Percentiles rank a stretch among this genome's conserved stretches.
Conservation (phyloP, 1,284 basidiomycete genomes). For the Omphalotus olearius region DNA sequence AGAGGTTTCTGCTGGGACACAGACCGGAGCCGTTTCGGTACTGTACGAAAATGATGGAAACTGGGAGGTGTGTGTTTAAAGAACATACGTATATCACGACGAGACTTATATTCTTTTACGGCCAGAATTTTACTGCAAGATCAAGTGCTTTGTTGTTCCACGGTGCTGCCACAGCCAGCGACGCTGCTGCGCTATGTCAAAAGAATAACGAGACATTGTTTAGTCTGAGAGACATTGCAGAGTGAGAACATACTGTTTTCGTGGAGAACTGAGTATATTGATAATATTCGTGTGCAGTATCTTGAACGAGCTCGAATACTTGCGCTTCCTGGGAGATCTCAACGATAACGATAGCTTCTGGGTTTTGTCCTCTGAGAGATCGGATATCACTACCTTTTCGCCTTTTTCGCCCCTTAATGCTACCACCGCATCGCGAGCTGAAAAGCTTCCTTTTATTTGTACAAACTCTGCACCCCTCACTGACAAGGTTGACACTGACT, state of each 20-base stretch:
- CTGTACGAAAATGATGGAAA: constrained; percentile 20
- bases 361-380: constrained; percentile 1
- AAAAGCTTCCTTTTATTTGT: constrained; percentile 17
- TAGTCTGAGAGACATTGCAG: not conserved
- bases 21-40: constrained; percentile 12
- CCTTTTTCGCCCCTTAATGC: not conserved
- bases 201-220: constrained; percentile 17
- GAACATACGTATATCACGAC: not conserved
- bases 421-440: not conserved
- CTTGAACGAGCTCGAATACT: constrained; percentile 14
- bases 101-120: not conserved
- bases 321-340: constrained; percentile 13
- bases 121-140: constrained; percentile 13
- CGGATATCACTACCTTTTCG: not conserved
- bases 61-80: constrained; percentile 15
- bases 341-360: constrained; percentile 10
- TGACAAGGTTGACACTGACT: constrained; percentile 19
- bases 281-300: constrained; percentile 4
- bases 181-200: constrained; percentile 15
- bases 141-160: constrained; percentile 19
- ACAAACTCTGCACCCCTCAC: constrained; percentile 20
- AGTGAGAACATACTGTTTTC: not conserved
- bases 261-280: not conserved
- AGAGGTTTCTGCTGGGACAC: too few species aligned
- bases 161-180: constrained; percentile 13